phyloP scores from a whole-genome alignment of 805 yeast genomes.

The Saturnispora saitoi region DNA sequence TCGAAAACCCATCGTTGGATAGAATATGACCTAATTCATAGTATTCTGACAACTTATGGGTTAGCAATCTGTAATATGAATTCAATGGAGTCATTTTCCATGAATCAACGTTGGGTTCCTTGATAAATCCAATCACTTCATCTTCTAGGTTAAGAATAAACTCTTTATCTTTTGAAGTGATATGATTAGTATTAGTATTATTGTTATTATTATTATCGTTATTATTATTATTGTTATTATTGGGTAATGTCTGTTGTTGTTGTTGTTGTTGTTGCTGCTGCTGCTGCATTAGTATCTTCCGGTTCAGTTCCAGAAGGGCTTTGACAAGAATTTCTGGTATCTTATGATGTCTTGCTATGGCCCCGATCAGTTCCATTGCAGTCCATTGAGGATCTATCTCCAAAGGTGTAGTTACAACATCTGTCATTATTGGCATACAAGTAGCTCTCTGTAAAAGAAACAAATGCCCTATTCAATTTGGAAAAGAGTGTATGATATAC shows the following conservation, averaged over 20 bases:
- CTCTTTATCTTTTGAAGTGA: slow-evolving; percentile 30
- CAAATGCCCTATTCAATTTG: neutral
- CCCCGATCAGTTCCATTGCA: neutral
- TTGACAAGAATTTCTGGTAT: slow-evolving; percentile 26
- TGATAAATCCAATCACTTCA: slow-evolving; percentile 38
- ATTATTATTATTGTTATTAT: slow-evolving; percentile 6
- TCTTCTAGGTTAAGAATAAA: slow-evolving; percentile 44
- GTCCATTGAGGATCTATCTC: slow-evolving; percentile 1
- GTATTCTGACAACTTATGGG: slow-evolving; percentile 65
- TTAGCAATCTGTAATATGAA: slow-evolving; percentile 57
- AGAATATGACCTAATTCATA: slow-evolving; percentile 51
- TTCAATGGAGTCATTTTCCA: slow-evolving; percentile 48
- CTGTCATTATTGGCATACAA: neutral
- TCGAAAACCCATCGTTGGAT: slow-evolving; percentile 42
- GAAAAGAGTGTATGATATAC: neutral
- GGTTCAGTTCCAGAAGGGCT: slow-evolving; percentile 25
- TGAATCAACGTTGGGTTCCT: slow-evolving; percentile 32
- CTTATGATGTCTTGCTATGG: slow-evolving; percentile 17
- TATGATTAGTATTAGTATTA: slow-evolving; percentile 3
- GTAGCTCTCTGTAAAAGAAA: neutral
- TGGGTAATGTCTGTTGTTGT: slow-evolving; percentile 1
- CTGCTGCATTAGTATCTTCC: slow-evolving; percentile 9
- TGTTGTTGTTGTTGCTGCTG: too few relatives aligned
- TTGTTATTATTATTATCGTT: slow-evolving; percentile 3
- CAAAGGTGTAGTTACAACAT: neutral